Conservation (phyloP, 73 alveolate genomes). For the Paramecium biaurelia region DNA sequence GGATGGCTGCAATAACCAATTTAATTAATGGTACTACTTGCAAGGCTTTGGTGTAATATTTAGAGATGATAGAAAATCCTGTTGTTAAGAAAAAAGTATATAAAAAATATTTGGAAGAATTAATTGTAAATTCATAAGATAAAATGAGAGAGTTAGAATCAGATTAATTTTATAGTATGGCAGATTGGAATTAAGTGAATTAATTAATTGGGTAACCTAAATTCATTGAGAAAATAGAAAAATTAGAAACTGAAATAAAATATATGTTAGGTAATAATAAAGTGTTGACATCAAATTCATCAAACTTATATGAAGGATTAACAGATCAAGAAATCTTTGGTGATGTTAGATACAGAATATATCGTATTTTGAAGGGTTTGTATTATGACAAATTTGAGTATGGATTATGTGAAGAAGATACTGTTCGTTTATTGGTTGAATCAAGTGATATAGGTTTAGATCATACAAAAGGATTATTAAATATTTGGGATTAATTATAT, state of each 20-base stretch:
- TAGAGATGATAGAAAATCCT: constrained; percentile 60
- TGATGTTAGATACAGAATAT: constrained; percentile 70
- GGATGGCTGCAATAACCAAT: constrained; percentile 71
- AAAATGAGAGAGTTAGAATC: constrained; percentile 63
- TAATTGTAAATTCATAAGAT: constrained; percentile 41
- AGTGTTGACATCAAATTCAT: neutral
- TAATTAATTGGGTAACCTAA: constrained; percentile 49
- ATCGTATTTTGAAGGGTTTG: constrained; percentile 65
- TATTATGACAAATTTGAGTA: constrained; percentile 68
- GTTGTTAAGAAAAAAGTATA: constrained; percentile 45
- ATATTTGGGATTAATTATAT: constrained; percentile 54
- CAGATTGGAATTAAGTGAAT: constrained; percentile 69
- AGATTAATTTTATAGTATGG: constrained; percentile 51
- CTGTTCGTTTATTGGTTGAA: constrained; percentile 63
- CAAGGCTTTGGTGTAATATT: constrained; percentile 46
- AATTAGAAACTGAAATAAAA: neutral
- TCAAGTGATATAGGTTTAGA: constrained; percentile 68
- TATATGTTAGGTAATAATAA: neutral
- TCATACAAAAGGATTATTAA: constrained; percentile 54
- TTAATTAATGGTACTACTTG: constrained; percentile 70
- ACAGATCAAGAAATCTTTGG: constrained; percentile 57
- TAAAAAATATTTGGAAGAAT: constrained; percentile 29
- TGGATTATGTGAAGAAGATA: constrained; percentile 64
- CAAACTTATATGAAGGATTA: constrained; percentile 31
- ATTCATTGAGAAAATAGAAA: constrained; percentile 44